Percentiles rank a stretch among this genome's conserved stretches.
phyloP scores from a whole-genome alignment of 2,329 filamentous ascomycete species.

The Knoxdaviesia capensis region DNA sequence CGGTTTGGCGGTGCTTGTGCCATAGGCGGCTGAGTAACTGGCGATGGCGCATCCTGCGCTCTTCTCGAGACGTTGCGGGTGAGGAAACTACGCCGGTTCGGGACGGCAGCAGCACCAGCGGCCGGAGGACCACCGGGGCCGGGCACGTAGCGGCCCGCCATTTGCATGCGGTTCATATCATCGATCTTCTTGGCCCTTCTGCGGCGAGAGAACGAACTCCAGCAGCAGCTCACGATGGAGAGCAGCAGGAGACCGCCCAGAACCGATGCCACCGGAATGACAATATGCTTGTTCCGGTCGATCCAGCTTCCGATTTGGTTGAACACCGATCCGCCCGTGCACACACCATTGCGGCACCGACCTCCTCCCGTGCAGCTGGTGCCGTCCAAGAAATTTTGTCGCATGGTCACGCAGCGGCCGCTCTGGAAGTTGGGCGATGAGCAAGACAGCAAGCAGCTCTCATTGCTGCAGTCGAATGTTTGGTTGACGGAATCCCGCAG shows the following conservation, averaged over 20 bases:
- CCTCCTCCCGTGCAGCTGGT: conserved; percentile 70
- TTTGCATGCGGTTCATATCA: conserved; percentile 1
- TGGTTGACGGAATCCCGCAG: conserved; percentile 40
- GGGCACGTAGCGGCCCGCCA: background rate
- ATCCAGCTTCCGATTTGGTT: conserved; percentile 63
- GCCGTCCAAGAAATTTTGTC: conserved; percentile 87
- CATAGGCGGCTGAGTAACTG: too few relatives aligned
- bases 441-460: conserved; percentile 64
- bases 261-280: conserved; percentile 58
- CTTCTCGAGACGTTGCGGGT: too few relatives aligned
- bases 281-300: conserved; percentile 52
- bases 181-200: conserved; percentile 10
- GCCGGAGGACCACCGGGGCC: too few relatives aligned
- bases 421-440: conserved; percentile 45
- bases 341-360: conserved; percentile 57
- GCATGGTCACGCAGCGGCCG: conserved; percentile 51
- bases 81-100: too few relatives aligned
- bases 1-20: too few relatives aligned
- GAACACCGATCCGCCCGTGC: conserved; percentile 46
- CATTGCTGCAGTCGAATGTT: conserved; percentile 33
- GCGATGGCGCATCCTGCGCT: too few relatives aligned
- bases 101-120: too few relatives aligned
- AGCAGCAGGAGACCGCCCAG: conserved; percentile 57
- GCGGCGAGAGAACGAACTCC: conserved; percentile 19
- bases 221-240: conserved; percentile 45